Evolutionary conservation across 139 green algal species (phyloP), one percentile per base, ranked within the genome.

Genomic region (Volvox reticuliferus): DNA sequence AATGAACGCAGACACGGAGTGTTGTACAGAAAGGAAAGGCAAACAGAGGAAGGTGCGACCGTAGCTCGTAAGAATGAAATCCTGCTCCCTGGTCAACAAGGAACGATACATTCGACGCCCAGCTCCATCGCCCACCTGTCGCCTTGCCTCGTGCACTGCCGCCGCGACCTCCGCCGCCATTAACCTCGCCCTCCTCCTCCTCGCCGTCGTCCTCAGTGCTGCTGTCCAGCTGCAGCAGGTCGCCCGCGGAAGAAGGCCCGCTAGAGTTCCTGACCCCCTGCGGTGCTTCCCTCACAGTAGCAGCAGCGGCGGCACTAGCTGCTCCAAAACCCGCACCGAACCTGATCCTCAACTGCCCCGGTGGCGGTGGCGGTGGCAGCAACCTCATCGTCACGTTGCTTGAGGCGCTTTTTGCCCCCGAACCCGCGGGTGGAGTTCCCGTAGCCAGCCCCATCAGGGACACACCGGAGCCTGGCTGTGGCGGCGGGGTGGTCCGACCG

Each of bases 161-260:
- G 20, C 63, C 2, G 33, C 67, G 65, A 63, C 83, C 69, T 24
- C 36, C 36, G 28, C 68, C 68, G 13, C 85, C 44, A 36, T 19
- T n/a, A n/a, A n/a, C 86, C 0, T 0, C 86, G 1, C 16, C 55
- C 55, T 68, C 75, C 55, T 90, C 86, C 55, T 68, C 75, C 55
- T 90, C 86, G 1, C 22, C 50, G 1, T 71, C 62, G n/a, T 86
- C 84, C 12, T 63, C 67, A 3, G 22, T 67, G 20, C 78, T 67
- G 81, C 30, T 77, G 21, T 76, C 61, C 61, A 87, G 30, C 55
- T 65, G 83, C 68, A 89, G 67, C 68, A 89, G 37, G 26, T 89
- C 44, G 44, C 44, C 84, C 12, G 78, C 12, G 24, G 78, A 55
- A 12, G 75, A 81, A 2, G 73, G 44, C 65, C 65, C 65, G 65